These are phyloP conservation scores for Ormosia emarginata DNA, from an alignment of 306 rosid genomes.

Conservation along the genomic window DNA sequence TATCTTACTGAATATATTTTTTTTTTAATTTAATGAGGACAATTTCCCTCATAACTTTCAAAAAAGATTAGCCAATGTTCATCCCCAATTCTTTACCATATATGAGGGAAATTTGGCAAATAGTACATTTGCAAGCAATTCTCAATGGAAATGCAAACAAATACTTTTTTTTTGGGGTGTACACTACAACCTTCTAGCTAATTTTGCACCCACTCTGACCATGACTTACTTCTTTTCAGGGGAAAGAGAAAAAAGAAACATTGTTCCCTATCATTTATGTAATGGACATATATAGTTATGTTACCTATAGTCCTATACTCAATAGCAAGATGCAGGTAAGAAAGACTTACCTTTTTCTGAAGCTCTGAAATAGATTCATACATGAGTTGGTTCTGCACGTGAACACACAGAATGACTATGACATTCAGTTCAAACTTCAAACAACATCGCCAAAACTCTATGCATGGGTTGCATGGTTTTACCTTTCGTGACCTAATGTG, in stretches of 20 bases:
- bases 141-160: too few species aligned
- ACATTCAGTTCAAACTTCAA: neutral
- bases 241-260: neutral
- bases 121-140: too few species aligned
- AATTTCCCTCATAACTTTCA: too few species aligned
- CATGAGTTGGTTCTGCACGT: slow-evolving; percentile 77
- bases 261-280: neutral
- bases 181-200: neutral
- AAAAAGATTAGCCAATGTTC: neutral
- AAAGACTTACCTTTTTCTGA: slow-evolving; percentile 64
- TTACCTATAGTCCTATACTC: neutral
- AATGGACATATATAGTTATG: neutral
- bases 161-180: neutral
- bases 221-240: neutral
- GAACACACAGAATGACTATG: neutral
- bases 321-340: neutral
- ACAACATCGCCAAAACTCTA: neutral
- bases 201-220: neutral
- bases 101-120: neutral
- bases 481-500: slow-evolving; percentile 79
- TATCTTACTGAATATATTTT: too few species aligned
- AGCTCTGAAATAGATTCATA: slow-evolving; percentile 72
- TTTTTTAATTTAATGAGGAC: too few species aligned
- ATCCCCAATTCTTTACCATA: neutral
- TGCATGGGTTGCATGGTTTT: neutral